Base-by-base conservation (phyloP, 75 land plant genomes). In the Isoetes taiwanensis region DNA sequence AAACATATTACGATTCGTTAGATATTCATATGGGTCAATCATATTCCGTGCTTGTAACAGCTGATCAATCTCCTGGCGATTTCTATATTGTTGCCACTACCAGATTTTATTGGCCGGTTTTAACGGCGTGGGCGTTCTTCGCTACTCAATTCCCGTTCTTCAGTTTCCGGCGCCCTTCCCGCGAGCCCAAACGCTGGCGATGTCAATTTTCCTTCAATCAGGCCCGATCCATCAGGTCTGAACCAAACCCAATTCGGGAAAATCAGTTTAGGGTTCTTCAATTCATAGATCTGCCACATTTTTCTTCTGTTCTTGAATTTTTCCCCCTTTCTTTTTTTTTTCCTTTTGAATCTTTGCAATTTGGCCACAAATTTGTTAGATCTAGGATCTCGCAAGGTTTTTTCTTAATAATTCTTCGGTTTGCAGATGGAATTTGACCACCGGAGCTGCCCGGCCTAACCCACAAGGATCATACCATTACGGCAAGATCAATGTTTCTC, bases 21-120 rank as follows among this genome's bases (percentile, higher is more conserved):
- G 91, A 90, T 41, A 80, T 90, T n/a, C 93, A 86, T 73, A 80
- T 82, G 21, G 87, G 97, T 9, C 93, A 90, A 62, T 76, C 80
- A 32, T 83, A 80, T 69, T 83, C 97, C 0, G 91, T 90, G 57
- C 52, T 90, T 61, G 76, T 90, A 0, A 85, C 96, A 3, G 78
- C 76, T 79, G 91, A 90, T 72, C 90, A 82, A 59, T 82, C 81
- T 58, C 84, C 80, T 16, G 82, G 80, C 63, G 91, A 90, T 58
- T 90, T 82, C 64, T 81, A 82, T 65, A 80, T 90, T 37, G 96
- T 85, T 17, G 96, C 96, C 32, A 90, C 91, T 64, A 71, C 90
- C n/a, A 70, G 91, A 62, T 72, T 80, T 64, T 41, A 32, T 2
- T 84, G 88, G 88, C 14, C 52, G 35, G 64, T 62, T 57, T 66